A percentile compares a stretch with the other conserved stretches of the same genome.
phyloP scores from a whole-genome alignment of 176 grass and related monocot genomes.

The Carex myosuroides region DNA sequence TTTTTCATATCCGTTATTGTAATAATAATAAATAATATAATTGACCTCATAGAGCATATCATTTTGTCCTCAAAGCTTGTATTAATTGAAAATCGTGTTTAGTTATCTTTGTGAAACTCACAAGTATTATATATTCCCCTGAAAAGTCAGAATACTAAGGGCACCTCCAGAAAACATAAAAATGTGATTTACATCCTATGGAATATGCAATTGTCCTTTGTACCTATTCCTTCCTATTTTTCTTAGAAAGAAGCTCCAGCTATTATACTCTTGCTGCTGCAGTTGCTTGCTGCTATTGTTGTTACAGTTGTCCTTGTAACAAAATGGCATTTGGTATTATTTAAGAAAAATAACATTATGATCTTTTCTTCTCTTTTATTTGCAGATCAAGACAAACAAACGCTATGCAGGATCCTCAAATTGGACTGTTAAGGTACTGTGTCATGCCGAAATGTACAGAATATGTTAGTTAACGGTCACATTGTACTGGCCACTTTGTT shows the following conservation, averaged over 20 bases:
- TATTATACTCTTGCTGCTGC: background rate
- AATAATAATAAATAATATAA: constrained; percentile 4
- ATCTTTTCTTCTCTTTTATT: background rate
- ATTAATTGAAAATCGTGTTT: background rate
- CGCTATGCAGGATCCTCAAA: constrained; percentile 90
- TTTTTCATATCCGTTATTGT: constrained; percentile 19
- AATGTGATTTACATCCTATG: background rate
- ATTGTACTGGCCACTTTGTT: background rate
- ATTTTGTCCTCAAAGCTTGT: background rate
- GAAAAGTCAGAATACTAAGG: background rate
- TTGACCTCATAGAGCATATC: background rate
- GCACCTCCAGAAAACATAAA: background rate
- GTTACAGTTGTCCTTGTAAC: background rate
- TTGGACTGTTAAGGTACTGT: constrained; percentile 79
- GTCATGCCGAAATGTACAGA: background rate
- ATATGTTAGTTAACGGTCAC: background rate
- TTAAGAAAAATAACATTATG: background rate
- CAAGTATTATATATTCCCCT: background rate
- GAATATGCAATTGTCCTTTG: background rate
- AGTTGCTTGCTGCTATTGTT: no score
- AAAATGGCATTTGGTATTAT: background rate
- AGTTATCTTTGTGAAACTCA: background rate
- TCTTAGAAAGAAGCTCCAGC: background rate
- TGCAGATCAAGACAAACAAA: constrained; percentile 80
- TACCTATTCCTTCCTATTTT: background rate